Evolutionary conservation across 768 basidiomycete species (phyloP).

Genomic region (Mrakia blollopis): DNA sequence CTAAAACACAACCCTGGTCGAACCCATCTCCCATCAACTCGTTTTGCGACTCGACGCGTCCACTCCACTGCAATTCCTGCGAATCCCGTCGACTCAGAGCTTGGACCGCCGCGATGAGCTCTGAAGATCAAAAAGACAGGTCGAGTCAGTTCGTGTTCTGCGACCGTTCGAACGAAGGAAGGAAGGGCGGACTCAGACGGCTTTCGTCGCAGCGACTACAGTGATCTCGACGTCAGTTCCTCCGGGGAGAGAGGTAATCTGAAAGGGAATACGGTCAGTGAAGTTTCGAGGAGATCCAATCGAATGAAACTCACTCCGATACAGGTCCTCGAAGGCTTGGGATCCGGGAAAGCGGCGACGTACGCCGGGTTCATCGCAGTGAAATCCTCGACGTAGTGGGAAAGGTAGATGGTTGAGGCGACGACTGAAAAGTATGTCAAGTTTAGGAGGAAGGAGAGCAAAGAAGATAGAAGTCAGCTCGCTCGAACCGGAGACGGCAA

Average conservation of each 20-base stretch:
- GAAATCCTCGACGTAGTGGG: conserved; percentile 18
- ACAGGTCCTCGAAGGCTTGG: conserved; percentile 16
- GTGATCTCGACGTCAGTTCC: conserved; percentile 32
- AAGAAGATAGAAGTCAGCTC: too few relatives aligned
- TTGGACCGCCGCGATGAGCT: neutral
- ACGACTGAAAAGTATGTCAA: neutral
- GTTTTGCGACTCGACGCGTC: too few relatives aligned
- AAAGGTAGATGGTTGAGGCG: conserved; percentile 23
- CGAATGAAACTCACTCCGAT: conserved; percentile 11
- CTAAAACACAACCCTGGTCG: too few relatives aligned
- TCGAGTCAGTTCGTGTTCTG: neutral
- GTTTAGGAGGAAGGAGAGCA: too few relatives aligned
- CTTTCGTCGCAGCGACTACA: conserved; percentile 8
- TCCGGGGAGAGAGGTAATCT: conserved; percentile 20
- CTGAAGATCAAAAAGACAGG: neutral
- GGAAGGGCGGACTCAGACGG: conserved; percentile 24
- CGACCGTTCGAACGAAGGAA: neutral
- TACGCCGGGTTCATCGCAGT: conserved; percentile 27
- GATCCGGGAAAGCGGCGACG: conserved; percentile 18
- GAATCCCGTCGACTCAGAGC: neutral
- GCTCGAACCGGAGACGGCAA: too few relatives aligned
- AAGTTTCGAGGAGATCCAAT: neutral
- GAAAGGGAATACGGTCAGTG: neutral
- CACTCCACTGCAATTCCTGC: too few relatives aligned
- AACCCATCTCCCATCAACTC: too few relatives aligned